Base-by-base conservation (phyloP, 805 yeast genomes). In the Nakazawaea populi region DNA sequence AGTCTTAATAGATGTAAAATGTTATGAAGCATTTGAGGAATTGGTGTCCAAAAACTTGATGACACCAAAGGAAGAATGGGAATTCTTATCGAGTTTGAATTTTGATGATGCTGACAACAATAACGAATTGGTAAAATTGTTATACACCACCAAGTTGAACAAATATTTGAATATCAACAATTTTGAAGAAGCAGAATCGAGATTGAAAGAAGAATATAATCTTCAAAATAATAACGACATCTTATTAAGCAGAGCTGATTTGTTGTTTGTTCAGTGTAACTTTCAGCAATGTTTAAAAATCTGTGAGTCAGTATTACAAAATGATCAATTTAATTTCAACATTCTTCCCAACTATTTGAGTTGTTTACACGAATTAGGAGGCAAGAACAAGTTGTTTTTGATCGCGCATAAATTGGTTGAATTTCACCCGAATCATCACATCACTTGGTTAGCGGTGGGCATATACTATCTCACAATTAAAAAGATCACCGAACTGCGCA, bases 371-470 rank as follows among this genome's bases (percentile, higher is more conserved):
- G 99, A 94, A 65, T 70, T 89, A 11, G 90, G 89, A 0, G 90
- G 87, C 1, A 83, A 82, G 54, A 89, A 89, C 67, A 87, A 85
- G 67, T 70, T 94, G 32, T 94, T 88, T 61, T 68, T 87, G 27
- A 68, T 85, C 37, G 85, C 97, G 0, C 97, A 94, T 61, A 87
- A 85, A 58, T 69, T 94, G 51, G 95, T 96, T 0, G 96, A 89
- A 54, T 75, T 77, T 52, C 87, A 87, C 55, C 96, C 98, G 0
- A 81, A 82, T 43, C 80, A 81, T 58, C 83, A 95, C 12, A 79
- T 87, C 35, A 85, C 98, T 0, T 94, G 97, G 96, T 76, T 89
- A 53, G 89, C 97, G 0, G 89, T 94, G 14, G 99, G 96, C 3
- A 82, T 89, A 2, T 92, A 94, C 67, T 94, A 94, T 63, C 71